Conservation (phyloP, 2,329 filamentous ascomycete genomes). For the Pseudogymnoascus verrucosus region DNA sequence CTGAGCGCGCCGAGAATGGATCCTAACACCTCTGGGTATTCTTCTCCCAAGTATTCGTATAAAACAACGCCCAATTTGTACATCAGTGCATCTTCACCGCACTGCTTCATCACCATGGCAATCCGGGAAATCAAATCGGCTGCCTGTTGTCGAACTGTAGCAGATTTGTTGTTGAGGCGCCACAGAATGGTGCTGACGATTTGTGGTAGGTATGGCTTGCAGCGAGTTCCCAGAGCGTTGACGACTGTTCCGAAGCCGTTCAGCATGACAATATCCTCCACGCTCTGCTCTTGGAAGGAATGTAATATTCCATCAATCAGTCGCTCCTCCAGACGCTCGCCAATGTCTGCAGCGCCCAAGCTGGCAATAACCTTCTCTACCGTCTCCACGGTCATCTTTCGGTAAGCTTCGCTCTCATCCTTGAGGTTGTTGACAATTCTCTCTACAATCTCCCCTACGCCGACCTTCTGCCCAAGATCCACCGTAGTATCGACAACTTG, state of each 20-base stretch:
- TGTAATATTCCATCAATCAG: slow-evolving; percentile 92
- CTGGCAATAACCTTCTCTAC: slow-evolving; percentile 94
- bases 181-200: slow-evolving; percentile 96
- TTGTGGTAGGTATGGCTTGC: slow-evolving; percentile 93
- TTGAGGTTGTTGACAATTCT: slow-evolving; percentile 92
- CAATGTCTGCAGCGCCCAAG: slow-evolving; percentile 87
- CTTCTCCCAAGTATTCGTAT: slow-evolving; percentile 97
- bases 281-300: slow-evolving; percentile 95
- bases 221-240: slow-evolving; percentile 84
- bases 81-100: slow-evolving; percentile 91
- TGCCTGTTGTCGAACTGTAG: slow-evolving; percentile 92
- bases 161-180: slow-evolving; percentile 95
- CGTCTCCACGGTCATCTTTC: slow-evolving; percentile 98
- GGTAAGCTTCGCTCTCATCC: slow-evolving; percentile 94
- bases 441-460: slow-evolving; percentile 88
- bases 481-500: slow-evolving; percentile 98
- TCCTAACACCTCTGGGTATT: slow-evolving; percentile 94
- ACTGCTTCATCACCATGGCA: slow-evolving; percentile 98
- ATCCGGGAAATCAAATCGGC: slow-evolving; percentile 95
- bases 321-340: slow-evolving; percentile 83
- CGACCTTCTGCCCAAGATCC: slow-evolving; percentile 95
- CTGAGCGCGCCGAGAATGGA: slow-evolving; percentile 92
- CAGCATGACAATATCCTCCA: slow-evolving; percentile 91
- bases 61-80: slow-evolving; percentile 89
- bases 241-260: slow-evolving; percentile 98